phyloP scores from a whole-genome alignment of 1,284 basidiomycete species.

The Xanthoconium separans region DNA sequence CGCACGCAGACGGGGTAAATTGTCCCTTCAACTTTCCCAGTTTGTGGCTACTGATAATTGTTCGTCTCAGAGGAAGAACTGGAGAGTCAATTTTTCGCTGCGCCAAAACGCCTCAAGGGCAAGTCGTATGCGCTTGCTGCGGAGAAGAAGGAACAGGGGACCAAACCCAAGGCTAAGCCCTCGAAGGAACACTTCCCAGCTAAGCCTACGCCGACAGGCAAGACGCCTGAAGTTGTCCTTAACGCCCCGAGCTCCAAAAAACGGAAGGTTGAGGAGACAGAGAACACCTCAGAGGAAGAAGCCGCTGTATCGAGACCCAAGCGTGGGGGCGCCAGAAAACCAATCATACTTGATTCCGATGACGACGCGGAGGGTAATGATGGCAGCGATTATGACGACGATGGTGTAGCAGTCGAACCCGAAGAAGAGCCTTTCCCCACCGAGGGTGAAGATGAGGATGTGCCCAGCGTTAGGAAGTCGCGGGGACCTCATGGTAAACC shows the following conservation, averaged over 20 bases:
- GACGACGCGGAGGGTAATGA: conserved; percentile 31
- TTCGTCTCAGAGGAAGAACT: conserved; percentile 43
- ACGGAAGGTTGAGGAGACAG: conserved; percentile 15
- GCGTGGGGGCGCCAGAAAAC: conserved; percentile 38
- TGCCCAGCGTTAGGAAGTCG: conserved; percentile 21
- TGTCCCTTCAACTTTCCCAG: not conserved
- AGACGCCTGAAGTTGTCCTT: conserved; percentile 56
- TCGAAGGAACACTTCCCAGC: conserved; percentile 23
- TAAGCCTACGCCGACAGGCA: conserved; percentile 40
- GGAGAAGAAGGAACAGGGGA: conserved; percentile 31
- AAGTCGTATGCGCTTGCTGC: conserved; percentile 64
- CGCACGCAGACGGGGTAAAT: conserved; percentile 57
- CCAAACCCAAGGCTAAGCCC: conserved; percentile 8
- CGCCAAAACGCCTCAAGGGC: conserved; percentile 72
- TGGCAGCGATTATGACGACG: conserved; percentile 26
- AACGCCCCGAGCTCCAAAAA: conserved; percentile 15
- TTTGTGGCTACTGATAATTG: conserved; percentile 8
- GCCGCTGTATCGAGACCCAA: conserved; percentile 31
- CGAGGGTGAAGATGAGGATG: conserved; percentile 26
- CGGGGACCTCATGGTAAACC: conserved; percentile 24
- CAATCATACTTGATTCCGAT: conserved; percentile 45
- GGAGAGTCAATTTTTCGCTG: conserved; percentile 45
- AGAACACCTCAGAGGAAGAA: conserved; percentile 37
- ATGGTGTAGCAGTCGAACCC: conserved; percentile 6
- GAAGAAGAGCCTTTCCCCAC: conserved; percentile 21